Conservation (phyloP, 2,329 filamentous ascomycete species). For the Gnomoniopsis smithogilvyi region DNA sequence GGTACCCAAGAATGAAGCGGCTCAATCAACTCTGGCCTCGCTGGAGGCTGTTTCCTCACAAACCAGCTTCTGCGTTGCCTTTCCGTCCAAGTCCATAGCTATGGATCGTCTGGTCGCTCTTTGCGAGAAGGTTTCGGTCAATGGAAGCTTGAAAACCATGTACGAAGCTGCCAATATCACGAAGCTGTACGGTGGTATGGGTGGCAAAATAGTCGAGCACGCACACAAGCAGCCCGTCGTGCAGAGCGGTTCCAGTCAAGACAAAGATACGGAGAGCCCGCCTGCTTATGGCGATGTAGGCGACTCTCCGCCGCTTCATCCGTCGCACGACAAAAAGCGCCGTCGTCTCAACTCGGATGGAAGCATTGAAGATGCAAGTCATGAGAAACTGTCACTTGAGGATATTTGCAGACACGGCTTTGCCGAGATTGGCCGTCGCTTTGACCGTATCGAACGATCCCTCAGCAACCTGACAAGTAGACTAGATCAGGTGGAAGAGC, state of each 20-base stretch:
- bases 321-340: slow-evolving; percentile 7
- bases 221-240: not conserved
- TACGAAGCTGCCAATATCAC: not conserved
- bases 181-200: slow-evolving; percentile 14
- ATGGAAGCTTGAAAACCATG: slow-evolving; percentile 5
- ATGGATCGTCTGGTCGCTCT: slow-evolving; percentile 1
- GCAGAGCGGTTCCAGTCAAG: not conserved
- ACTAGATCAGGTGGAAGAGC: slow-evolving; percentile 9
- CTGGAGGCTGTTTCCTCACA: not conserved
- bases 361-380: not conserved
- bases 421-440: slow-evolving; percentile 12
- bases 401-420: slow-evolving; percentile 16
- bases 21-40: not conserved
- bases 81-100: slow-evolving; percentile 3
- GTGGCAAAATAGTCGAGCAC: slow-evolving; percentile 4
- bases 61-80: slow-evolving; percentile 1
- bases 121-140: slow-evolving; percentile 2
- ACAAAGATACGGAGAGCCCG: not conserved
- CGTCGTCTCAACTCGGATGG: slow-evolving; percentile 5
- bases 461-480: slow-evolving; percentile 2
- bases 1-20: slow-evolving; percentile 7
- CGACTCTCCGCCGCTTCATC: not conserved
- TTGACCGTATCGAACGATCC: slow-evolving; percentile 12
- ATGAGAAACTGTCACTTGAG: slow-evolving; percentile 2
- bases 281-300: slow-evolving; percentile 10